Evolutionary conservation across 345 rosid species (phyloP).

Genomic region (Odontarrhena argentea): DNA sequence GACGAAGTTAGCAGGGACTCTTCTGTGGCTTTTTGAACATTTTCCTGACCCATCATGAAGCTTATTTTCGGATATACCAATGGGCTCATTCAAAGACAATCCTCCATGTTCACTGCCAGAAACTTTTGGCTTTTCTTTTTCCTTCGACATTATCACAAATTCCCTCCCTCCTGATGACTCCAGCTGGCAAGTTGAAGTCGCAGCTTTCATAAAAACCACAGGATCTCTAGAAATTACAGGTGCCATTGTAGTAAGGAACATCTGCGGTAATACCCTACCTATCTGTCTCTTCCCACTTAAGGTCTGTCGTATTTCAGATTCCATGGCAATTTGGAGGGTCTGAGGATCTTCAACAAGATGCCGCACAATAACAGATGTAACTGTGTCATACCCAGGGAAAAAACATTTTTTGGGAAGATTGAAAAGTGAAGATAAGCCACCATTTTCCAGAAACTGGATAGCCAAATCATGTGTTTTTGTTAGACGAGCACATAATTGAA

Average conservation of each 20-base stretch:
- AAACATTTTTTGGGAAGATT: slow-evolving; percentile 80
- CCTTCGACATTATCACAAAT: slow-evolving; percentile 72
- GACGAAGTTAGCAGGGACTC: slow-evolving; percentile 74
- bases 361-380: slow-evolving; percentile 78
- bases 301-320: slow-evolving; percentile 84
- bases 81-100: slow-evolving; percentile 58
- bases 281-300: slow-evolving; percentile 72
- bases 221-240: slow-evolving; percentile 96
- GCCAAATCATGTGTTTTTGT: slow-evolving; percentile 81
- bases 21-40: slow-evolving; percentile 79
- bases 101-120: slow-evolving; percentile 67
- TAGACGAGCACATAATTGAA: slow-evolving; percentile 91
- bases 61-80: slow-evolving; percentile 74
- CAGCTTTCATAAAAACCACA: slow-evolving; percentile 85
- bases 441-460: slow-evolving; percentile 82
- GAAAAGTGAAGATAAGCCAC: slow-evolving; percentile 77
- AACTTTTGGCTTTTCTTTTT: slow-evolving; percentile 70
- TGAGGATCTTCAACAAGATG: slow-evolving; percentile 99
- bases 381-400: slow-evolving; percentile 91
- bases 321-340: slow-evolving; percentile 96
- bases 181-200: slow-evolving; percentile 74
- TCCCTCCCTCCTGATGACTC: slow-evolving; percentile 88
- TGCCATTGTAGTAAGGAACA: slow-evolving; percentile 84
- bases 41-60: slow-evolving; percentile 71
- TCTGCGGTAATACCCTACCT: slow-evolving; percentile 64